Conservation (phyloP, 1,284 basidiomycete species). For the Tilletia caries region DNA sequence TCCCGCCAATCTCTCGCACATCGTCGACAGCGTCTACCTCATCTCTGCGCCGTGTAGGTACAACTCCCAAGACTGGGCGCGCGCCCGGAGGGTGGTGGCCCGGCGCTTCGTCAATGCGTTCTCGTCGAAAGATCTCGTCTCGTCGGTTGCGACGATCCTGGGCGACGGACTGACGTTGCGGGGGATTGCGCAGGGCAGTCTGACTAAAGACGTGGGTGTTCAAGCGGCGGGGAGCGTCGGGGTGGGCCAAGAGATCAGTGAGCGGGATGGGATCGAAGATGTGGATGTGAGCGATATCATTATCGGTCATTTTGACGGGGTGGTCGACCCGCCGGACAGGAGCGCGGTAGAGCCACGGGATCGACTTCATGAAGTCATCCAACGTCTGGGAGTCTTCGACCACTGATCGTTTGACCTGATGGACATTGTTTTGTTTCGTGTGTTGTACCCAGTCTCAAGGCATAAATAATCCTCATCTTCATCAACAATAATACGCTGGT, state of each 20-base stretch:
- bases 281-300: slow-evolving; percentile 10
- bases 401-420: neutral
- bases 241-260: slow-evolving; percentile 1
- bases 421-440: neutral
- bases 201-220: neutral
- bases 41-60: slow-evolving; percentile 57
- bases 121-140: slow-evolving; percentile 57
- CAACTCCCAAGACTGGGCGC: slow-evolving; percentile 56
- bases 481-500: no score
- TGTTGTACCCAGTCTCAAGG: no score
- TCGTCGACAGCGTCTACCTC: slow-evolving; percentile 59
- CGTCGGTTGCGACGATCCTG: neutral
- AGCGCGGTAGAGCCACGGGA: neutral
- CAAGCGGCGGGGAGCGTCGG: slow-evolving; percentile 11
- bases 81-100: slow-evolving; percentile 56
- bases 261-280: slow-evolving; percentile 5
- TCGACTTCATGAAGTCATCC: neutral
- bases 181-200: slow-evolving; percentile 3
- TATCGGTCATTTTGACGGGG: slow-evolving; percentile 1
- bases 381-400: neutral
- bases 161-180: slow-evolving; percentile 5
- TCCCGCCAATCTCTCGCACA: slow-evolving; percentile 38
- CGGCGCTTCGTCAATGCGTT: slow-evolving; percentile 59
- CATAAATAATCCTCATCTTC: no score
- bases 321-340: neutral